Evolutionary conservation across 495 filamentous ascomycete genomes (phyloP).

Genomic region (Bathelium albidoporum): DNA sequence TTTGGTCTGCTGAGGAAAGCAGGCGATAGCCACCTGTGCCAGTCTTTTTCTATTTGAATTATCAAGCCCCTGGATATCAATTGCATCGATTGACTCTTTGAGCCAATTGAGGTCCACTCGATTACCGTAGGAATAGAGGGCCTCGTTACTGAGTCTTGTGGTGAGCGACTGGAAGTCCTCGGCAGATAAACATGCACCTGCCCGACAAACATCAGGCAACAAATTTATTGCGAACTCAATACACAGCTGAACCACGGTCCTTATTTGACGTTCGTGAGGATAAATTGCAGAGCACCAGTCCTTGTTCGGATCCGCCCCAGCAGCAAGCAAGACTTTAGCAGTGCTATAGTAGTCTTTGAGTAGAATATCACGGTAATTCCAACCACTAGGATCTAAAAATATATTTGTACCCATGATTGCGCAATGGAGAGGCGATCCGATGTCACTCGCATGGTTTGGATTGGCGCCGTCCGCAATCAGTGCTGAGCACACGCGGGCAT

Average conservation of each 20-base stretch:
- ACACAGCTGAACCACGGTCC: neutral
- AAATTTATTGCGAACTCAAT: neutral
- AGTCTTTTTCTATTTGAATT: neutral
- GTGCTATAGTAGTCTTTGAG: neutral
- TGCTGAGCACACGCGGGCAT: slow-evolving; percentile 10
- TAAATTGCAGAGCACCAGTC: neutral
- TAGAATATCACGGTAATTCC: neutral
- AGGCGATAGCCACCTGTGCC: neutral
- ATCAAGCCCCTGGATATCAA: neutral
- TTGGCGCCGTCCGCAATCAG: slow-evolving; percentile 10
- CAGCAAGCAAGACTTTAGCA: neutral
- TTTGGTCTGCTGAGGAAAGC: neutral
- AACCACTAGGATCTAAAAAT: neutral
- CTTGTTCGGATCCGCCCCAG: neutral
- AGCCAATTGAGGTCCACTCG: neutral
- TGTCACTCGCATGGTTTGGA: slow-evolving; percentile 12
- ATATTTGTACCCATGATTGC: neutral
- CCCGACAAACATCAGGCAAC: neutral
- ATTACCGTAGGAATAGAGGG: neutral
- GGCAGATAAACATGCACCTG: neutral
- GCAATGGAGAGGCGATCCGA: slow-evolving; percentile 21
- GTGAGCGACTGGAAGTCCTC: neutral
- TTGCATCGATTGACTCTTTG: neutral
- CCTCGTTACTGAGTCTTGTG: too few species aligned
- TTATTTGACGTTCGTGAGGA: neutral